Percentiles rank a stretch among this genome's conserved stretches.
Evolutionary conservation across 257 asterid species (phyloP).

Genomic region (Primulina eburnea): DNA sequence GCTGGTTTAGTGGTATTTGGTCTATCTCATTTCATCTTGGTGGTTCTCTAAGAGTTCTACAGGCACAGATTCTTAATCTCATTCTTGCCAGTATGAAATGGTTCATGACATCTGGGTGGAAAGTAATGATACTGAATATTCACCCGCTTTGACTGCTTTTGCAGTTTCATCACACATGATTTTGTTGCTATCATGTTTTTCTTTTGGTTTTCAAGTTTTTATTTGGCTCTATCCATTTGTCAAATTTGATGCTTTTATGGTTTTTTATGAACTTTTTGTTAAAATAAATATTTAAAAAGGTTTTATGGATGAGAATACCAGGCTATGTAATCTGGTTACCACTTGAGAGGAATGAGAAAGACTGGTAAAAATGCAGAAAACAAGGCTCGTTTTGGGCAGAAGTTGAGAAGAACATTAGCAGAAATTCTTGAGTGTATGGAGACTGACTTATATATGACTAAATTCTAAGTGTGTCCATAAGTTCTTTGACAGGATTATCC

Average conservation of each 20-base stretch:
- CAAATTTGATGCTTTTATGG: neutral
- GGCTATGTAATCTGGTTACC: conserved; percentile 10
- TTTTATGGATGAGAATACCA: neutral
- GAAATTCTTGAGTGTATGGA: conserved; percentile 4
- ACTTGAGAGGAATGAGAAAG: conserved; percentile 20
- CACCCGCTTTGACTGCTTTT: conserved; percentile 13
- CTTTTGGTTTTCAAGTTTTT: neutral
- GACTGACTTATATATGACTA: neutral
- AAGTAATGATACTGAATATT: conserved; percentile 13
- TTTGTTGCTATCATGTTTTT: conserved; percentile 6
- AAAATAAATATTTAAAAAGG: too few species aligned
- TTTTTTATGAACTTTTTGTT: too few species aligned
- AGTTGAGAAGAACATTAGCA: conserved; percentile 9
- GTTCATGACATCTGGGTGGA: conserved; percentile 15
- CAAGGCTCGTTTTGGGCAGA: neutral
- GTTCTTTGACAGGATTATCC: conserved; percentile 4
- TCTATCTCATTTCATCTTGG: conserved; percentile 32
- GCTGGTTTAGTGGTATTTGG: conserved; percentile 19
- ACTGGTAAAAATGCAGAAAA: conserved; percentile 13
- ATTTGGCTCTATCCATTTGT: neutral
- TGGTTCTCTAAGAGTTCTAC: conserved; percentile 35
- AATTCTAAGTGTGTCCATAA: neutral
- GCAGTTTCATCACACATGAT: conserved; percentile 1
- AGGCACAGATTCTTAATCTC: conserved; percentile 36
- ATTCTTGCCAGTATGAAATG: conserved; percentile 17